phyloP scores from a whole-genome alignment of 179 eudicot genomes.

The Camellia oleifera region DNA sequence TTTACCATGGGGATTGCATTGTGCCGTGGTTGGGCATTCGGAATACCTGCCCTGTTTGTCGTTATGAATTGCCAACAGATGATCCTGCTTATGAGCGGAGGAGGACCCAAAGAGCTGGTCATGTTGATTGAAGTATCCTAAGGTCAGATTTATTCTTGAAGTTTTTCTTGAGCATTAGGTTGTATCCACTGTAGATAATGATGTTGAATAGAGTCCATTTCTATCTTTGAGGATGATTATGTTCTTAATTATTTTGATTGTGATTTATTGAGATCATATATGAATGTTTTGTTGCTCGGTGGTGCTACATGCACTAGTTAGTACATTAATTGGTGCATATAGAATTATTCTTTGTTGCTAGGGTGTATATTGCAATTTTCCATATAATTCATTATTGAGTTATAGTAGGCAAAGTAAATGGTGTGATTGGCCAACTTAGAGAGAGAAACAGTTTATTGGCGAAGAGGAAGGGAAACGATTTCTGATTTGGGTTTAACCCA shows the following conservation, averaged over 20 bases:
- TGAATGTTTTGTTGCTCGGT: neutral
- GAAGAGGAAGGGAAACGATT: no score
- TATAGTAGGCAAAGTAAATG: no score
- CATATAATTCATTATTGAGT: no score
- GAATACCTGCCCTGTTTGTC: conserved; percentile 80
- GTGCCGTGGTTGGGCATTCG: conserved; percentile 61
- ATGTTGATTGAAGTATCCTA: neutral
- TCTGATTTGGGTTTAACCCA: no score
- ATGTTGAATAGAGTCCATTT: neutral
- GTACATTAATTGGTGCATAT: no score
- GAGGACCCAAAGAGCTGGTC: conserved; percentile 32
- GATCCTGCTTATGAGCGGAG: conserved; percentile 62
- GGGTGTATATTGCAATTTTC: no score
- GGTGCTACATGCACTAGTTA: no score
- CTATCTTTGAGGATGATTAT: neutral
- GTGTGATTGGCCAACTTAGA: no score
- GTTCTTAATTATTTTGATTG: conserved; percentile 13
- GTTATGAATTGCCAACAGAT: conserved; percentile 70
- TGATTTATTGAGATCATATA: neutral
- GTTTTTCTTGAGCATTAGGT: neutral
- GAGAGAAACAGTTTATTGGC: no score
- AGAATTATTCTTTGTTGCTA: no score
- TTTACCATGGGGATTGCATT: conserved; percentile 67
- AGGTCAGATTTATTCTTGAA: neutral
- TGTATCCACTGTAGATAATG: conserved; percentile 1